These are phyloP conservation scores for Elsinoe fawcettii DNA, from an alignment of 2,329 filamentous ascomycete species.

Conservation along the genomic window DNA sequence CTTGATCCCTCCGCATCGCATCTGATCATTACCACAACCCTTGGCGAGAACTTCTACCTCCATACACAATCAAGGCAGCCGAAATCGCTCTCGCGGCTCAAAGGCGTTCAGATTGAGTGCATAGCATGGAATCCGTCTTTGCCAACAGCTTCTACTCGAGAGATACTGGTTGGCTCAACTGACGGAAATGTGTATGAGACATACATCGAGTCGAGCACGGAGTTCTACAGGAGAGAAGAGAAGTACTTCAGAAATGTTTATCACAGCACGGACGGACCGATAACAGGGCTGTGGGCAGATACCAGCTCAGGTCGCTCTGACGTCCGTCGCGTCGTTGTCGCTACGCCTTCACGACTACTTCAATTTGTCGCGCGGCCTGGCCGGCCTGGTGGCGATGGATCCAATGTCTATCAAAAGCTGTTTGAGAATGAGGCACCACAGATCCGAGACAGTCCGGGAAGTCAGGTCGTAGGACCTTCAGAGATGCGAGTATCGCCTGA, in stretches of 20 bases:
- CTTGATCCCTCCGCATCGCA: slow-evolving; percentile 95
- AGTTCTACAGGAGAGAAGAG: slow-evolving; percentile 93
- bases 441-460: slow-evolving; percentile 62
- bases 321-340: slow-evolving; percentile 66
- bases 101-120: slow-evolving; percentile 79
- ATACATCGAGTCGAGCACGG: slow-evolving; percentile 86
- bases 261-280: slow-evolving; percentile 70
- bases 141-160: slow-evolving; percentile 86
- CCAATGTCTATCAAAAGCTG: slow-evolving; percentile 75
- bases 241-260: slow-evolving; percentile 81
- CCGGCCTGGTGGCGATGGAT: slow-evolving; percentile 63
- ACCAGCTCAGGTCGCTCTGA: slow-evolving; percentile 61
- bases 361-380: slow-evolving; percentile 75
- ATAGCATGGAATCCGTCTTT: slow-evolving; percentile 92
- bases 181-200: slow-evolving; percentile 94
- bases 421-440: slow-evolving; percentile 81
- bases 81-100: slow-evolving; percentile 70
- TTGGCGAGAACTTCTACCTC: slow-evolving; percentile 95
- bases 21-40: slow-evolving; percentile 79
- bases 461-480: slow-evolving; percentile 51
- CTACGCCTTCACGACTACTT: slow-evolving; percentile 68
- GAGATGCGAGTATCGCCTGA: slow-evolving; percentile 71
- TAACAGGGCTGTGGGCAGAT: slow-evolving; percentile 83
- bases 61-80: slow-evolving; percentile 90
- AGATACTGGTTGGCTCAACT: slow-evolving; percentile 85